Conservation (phyloP, 2,329 filamentous ascomycete genomes). For the Daldinia sp. region DNA sequence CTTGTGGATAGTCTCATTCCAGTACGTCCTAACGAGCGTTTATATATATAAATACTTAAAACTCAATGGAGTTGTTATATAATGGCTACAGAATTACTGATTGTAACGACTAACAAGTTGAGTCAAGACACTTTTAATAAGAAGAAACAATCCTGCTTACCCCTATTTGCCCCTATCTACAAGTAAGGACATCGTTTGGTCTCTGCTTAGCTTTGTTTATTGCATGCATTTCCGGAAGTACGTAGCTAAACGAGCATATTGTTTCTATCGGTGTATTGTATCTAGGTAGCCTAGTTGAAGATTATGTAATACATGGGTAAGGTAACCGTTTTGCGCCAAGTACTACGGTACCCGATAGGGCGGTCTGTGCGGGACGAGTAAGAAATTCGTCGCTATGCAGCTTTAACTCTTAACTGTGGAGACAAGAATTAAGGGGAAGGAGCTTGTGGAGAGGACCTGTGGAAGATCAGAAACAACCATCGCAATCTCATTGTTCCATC, state of each 20-base stretch:
- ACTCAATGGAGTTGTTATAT: too few species aligned
- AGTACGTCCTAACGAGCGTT: not conserved
- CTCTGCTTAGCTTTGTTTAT: too few species aligned
- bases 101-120: too few species aligned
- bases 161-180: not conserved
- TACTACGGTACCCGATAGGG: conserved; percentile 12
- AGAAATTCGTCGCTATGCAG: too few species aligned
- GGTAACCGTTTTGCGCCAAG: conserved; percentile 11
- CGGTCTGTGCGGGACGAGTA: too few species aligned
- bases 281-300: not conserved
- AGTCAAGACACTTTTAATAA: not conserved
- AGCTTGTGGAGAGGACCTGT: conserved; percentile 9
- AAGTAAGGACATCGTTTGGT: not conserved
- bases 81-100: too few species aligned
- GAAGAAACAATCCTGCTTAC: not conserved
- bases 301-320: conserved; percentile 11
- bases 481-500: conserved; percentile 32
- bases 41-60: not conserved
- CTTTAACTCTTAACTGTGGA: too few species aligned
- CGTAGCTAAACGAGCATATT: too few species aligned
- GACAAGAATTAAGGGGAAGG: conserved; percentile 32
- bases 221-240: too few species aligned
- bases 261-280: too few species aligned
- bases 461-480: conserved; percentile 30
- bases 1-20: not conserved